Percentiles rank a stretch among this genome's conserved stretches.
phyloP scores from a whole-genome alignment of 2,329 filamentous ascomycete species.

The Aschersonia sp. region DNA sequence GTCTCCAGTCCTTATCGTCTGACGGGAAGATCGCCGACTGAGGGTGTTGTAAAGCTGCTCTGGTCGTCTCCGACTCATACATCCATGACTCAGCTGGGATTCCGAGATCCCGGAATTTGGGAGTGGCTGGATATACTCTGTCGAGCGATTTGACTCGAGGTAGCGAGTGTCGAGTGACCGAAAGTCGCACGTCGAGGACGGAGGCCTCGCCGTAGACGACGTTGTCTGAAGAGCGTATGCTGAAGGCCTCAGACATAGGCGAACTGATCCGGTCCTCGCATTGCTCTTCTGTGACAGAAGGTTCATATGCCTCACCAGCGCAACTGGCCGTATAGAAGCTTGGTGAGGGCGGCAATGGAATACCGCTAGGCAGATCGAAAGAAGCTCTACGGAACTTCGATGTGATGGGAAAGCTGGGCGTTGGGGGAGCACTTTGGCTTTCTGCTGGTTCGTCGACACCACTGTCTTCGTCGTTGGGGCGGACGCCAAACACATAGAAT shows the following conservation, averaged over 20 bases:
- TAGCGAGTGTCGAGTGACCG: constrained; percentile 11
- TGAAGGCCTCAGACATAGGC: constrained; percentile 18
- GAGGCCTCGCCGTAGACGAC: constrained; percentile 25
- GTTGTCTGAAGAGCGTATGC: constrained; percentile 18
- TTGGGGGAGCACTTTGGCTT: constrained; percentile 6
- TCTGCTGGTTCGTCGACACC: constrained; percentile 6
- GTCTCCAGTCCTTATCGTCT: constrained; percentile 8
- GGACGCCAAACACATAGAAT: constrained; percentile 32
- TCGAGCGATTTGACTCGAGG: constrained; percentile 23
- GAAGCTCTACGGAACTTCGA: constrained; percentile 9
- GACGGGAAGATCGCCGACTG: constrained; percentile 13
- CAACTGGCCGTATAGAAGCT: constrained; percentile 16
- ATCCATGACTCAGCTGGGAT: constrained; percentile 10
- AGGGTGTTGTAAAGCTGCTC: constrained; percentile 6
- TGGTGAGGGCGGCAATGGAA: constrained; percentile 8
- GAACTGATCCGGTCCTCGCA: constrained; percentile 12
- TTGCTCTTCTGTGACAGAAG: constrained; percentile 6
- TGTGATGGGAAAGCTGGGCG: constrained; percentile 11
- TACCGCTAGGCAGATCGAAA: constrained; percentile 4
- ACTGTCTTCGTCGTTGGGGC: constrained; percentile 10
- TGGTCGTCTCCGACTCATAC: constrained; percentile 6
- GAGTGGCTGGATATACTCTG: constrained; percentile 14
- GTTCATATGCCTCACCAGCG: constrained; percentile 17
- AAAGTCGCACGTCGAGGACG: constrained; percentile 19
- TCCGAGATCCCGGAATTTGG: constrained; percentile 17